These are phyloP conservation scores for Delitschia confertaspora DNA, from an alignment of 495 filamentous ascomycete species.

Conservation along the genomic window DNA sequence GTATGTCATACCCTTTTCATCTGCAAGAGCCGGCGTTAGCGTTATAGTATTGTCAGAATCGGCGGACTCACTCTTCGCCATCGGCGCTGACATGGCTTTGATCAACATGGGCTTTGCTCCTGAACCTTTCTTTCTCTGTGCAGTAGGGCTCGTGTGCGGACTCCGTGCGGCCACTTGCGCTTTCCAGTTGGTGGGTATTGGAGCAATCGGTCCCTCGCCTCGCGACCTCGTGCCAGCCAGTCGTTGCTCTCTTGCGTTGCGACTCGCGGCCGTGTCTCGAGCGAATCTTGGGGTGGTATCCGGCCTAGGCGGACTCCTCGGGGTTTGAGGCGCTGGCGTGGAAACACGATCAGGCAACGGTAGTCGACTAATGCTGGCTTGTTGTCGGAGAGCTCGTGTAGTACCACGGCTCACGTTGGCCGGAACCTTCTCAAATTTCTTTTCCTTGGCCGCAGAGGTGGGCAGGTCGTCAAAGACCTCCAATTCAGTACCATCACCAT, in stretches of 20 bases:
- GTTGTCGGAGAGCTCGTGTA: slow-evolving; percentile 45
- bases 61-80: slow-evolving; percentile 56
- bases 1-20: slow-evolving; percentile 89
- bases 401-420: slow-evolving; percentile 50
- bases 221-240: slow-evolving; percentile 30
- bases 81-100: slow-evolving; percentile 54
- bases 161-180: slow-evolving; percentile 55
- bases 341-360: slow-evolving; percentile 22
- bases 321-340: slow-evolving; percentile 50
- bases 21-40: slow-evolving; percentile 40
- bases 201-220: slow-evolving; percentile 47
- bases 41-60: slow-evolving; percentile 9
- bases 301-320: slow-evolving; percentile 41
- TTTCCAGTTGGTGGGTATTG: slow-evolving; percentile 70
- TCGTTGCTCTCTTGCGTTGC: slow-evolving; percentile 81
- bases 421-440: slow-evolving; percentile 72
- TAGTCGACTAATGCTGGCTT: slow-evolving; percentile 24
- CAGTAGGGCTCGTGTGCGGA: slow-evolving; percentile 49
- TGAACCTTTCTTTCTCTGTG: slow-evolving; percentile 41
- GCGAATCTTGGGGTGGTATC: slow-evolving; percentile 72
- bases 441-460: slow-evolving; percentile 73
- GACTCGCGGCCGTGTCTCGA: slow-evolving; percentile 80
- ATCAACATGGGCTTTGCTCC: slow-evolving; percentile 62
- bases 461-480: slow-evolving; percentile 93
- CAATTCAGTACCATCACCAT: slow-evolving; percentile 85